Evolutionary conservation across 352 stramenopile genomes (phyloP).

Genomic region (Phytophthora tentaculata): DNA sequence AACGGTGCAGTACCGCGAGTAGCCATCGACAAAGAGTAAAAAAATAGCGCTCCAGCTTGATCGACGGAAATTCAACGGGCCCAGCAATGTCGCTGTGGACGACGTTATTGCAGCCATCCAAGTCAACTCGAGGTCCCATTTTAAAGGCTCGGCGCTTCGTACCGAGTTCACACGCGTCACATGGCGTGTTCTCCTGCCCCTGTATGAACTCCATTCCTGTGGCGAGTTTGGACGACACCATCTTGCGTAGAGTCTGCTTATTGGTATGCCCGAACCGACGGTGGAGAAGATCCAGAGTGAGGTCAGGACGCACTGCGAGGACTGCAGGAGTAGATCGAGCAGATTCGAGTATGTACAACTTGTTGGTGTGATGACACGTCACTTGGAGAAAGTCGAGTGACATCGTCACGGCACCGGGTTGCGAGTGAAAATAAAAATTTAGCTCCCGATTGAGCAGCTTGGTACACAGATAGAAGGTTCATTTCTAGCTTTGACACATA

Average conservation of each 20-base stretch:
- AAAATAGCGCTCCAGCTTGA: slow-evolving; percentile 9
- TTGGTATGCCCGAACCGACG: background rate
- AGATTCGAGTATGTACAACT: background rate
- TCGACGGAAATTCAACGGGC: slow-evolving; percentile 5
- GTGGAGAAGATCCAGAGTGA: slow-evolving; percentile 6
- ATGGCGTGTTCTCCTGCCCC: background rate
- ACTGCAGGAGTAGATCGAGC: background rate
- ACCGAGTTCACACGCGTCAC: slow-evolving; percentile 8
- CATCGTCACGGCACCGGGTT: background rate
- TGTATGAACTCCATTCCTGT: background rate
- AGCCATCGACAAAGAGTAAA: slow-evolving; percentile 7
- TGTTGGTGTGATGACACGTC: background rate
- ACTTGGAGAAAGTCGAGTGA: background rate
- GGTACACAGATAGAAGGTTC: background rate
- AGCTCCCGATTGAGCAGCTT: background rate
- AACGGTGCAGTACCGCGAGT: background rate
- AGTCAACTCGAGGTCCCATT: background rate
- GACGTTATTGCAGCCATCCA: slow-evolving; percentile 6
- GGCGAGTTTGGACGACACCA: background rate
- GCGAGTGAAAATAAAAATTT: background rate
- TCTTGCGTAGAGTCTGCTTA: background rate
- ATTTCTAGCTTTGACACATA: background rate
- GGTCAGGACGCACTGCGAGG: slow-evolving; percentile 1
- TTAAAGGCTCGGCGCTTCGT: slow-evolving; percentile 12
- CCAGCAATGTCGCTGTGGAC: slow-evolving; percentile 18